phyloP scores from a whole-genome alignment of 495 filamentous ascomycete genomes.

The Thermothielavioides terrestris region DNA sequence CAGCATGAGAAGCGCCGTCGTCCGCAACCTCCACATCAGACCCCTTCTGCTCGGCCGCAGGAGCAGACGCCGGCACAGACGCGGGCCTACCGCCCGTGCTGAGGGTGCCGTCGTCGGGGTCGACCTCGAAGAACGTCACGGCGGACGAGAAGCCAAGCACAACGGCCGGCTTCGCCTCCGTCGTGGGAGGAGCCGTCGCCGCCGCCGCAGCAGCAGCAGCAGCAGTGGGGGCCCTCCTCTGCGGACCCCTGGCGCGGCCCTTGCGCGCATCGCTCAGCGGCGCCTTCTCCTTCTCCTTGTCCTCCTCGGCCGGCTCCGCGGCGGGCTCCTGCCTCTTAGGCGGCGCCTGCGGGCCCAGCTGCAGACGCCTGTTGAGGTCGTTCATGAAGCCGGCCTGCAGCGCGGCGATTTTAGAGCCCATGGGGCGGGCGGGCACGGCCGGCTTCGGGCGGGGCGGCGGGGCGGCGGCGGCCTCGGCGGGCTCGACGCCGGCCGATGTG shows the following conservation, averaged over 20 bases:
- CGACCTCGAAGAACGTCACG: constrained; percentile 41
- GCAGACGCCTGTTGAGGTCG: constrained; percentile 78
- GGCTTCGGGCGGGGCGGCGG: constrained; percentile 56
- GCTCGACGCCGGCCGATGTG: constrained; percentile 23
- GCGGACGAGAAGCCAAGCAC: constrained; percentile 31
- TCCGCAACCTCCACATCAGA: constrained; percentile 3
- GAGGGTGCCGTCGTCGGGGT: constrained; percentile 43
- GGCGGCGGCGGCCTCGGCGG: constrained; percentile 34
- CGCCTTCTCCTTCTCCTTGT: constrained; percentile 57
- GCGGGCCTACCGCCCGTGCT: constrained; percentile 24
- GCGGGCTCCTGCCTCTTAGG: constrained; percentile 53
- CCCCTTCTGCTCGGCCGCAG: constrained; percentile 23
- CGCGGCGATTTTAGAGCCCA: constrained; percentile 79
- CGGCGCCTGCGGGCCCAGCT: constrained; percentile 66
- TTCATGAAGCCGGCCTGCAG: constrained; percentile 83
- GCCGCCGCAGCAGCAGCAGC: constrained; percentile 15
- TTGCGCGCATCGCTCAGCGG: constrained; percentile 82
- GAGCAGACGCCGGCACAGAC: background rate
- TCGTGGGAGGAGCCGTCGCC: too few relatives aligned
- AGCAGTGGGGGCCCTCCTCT: constrained; percentile 56
- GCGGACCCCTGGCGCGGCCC: constrained; percentile 78
- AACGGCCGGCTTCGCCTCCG: constrained; percentile 12
- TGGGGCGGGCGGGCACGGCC: constrained; percentile 68
- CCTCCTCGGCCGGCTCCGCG: constrained; percentile 49
- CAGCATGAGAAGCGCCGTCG: background rate